Evolutionary conservation across 352 stramenopile species (phyloP), one percentile per base, ranked within the genome.

Genomic region (Pythium sukuiense): DNA sequence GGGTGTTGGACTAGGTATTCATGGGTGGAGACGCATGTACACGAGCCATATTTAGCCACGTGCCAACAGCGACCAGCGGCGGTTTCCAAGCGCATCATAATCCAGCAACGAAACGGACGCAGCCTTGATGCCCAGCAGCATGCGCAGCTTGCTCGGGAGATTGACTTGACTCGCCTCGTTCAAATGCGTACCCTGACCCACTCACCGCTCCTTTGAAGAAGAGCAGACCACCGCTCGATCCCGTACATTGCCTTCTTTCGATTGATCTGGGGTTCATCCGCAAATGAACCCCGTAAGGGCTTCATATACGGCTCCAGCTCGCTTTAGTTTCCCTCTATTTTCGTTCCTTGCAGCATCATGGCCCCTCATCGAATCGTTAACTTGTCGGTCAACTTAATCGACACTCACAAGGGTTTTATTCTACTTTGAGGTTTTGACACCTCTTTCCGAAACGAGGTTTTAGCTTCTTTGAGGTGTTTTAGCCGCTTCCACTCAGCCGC

Each of bases 401-500:
- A 18, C 20, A 43, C 6, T 16, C 45, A 13, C 29, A 3, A 12
- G 37, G 48, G 48, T 55, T 55, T 45, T 58, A 18, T 2, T 29
- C 0, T 16, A 16, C 7, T 46, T 37, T 30, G 24, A 62, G 56
- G 56, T 62, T 62, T 62, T 62, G 55, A 39, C 6, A 18, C 41
- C 14, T 52, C 0, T n/a, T 24, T 52, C n/a, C 41, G 35, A n/a
- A 8, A 45, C 13, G 11, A 54, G 37, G 39, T 66, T 59, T 60
- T 50, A 33, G 30, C 26, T 4, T 1, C 30, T 39, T 30, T 60
- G 39, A 69, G 62, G 62, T 69, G n/a, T 71, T 70, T 70, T 56
- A 20, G n/a, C 52, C 56, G 55, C 63, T 69, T 69, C 63, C 63
- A 69, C 55, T 70, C 63, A 61, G 32, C 45, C 57, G 49, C 63